Base-by-base conservation (phyloP, 2,329 filamentous ascomycete genomes). In the Colletotrichum musae region DNA sequence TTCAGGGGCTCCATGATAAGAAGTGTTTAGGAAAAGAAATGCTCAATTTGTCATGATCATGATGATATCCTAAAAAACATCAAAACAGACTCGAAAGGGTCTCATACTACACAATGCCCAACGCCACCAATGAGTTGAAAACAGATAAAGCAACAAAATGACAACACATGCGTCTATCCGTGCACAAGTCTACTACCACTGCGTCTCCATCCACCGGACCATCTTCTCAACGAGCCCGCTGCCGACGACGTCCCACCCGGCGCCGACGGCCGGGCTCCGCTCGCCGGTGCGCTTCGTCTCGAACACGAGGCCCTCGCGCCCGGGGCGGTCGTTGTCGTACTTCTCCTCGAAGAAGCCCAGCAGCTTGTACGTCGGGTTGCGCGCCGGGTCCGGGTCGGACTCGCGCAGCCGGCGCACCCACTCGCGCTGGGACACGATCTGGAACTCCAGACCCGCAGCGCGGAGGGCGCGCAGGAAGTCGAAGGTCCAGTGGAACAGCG, bases 381-480 rank as follows among this genome's bases (percentile, higher is more conserved):
- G 73, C n/a, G 75, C 73, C 0, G 85, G 83, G 73, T 89, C 85
- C 2, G 79, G 80, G 58, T 88, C 82, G 2, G 83, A 83, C 2
- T 77, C 77, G 4, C 83, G 78, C 13, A 89, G 72, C 2, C 80
- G 75, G 5, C 76, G 70, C 18, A 87, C 75, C 85, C 85, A 87
- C 61, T 85, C 80, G 9, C 77, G 75, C 47, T 82, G 78, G 3
- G 80, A 70, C 1, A 88, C 81, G 6, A 79, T 74, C 18, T 82
- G 77, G 56, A 86, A 87, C 16, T 78, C 67, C 6, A 88, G 73
- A 0, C 85, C 85, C 0, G 83, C 80, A 0, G 76, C 73, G n/a
- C 74, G 76, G 7, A 90, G 76, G 4, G 82, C 81, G 2, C 87
- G 87, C 0, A 90, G 80, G 2, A 91, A 75, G 58, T 88, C 84